Evolutionary conservation across 129 eudicot genomes (phyloP), one percentile per base, ranked within the genome.

Genomic region (Sambucus nigra): DNA sequence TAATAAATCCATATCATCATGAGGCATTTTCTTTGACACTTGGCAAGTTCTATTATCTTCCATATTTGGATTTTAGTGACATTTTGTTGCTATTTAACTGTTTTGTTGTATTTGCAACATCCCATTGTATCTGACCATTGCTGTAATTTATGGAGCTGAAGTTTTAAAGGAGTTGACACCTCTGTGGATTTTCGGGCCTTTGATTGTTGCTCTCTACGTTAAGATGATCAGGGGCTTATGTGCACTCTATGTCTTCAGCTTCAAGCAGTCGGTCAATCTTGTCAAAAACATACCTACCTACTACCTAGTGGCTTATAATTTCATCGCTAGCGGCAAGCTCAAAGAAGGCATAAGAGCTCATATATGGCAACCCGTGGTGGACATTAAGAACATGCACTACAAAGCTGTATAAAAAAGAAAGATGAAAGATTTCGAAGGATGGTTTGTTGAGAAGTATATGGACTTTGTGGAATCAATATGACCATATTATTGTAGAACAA

Each of bases 131-230:
- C 49, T 89, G 33, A 88, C 71, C 16, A 79, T 91, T 33, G 79
- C 72, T 62, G 55, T 91, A 38, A 59, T 67, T 16, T 79, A 76
- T 39, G 98, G 98, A 51, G 69, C 86, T 0, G 83, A 76, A 72
- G 88, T 85, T 28, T 67, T 88, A 1, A 85, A 73, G 73, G 98
- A 85, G 60, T 66, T 91, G 68, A 78, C 88, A 38, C 98, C 95
- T 23, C 51, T 85, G 56, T 91, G 98, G 95, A 66, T 81, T 51
- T 55, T 64, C 4, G 98, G 94, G 48, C 94, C 98, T 10, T 33
- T 91, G 53, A 31, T 76, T 29, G 73, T 60, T 31, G 81, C 89
- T 19, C 77, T 85, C 25, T 76, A 81, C 64, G 35, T 82, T 32
- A 74, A 79, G 70, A 72, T 76, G 25, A 13, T 91, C 15, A 82